Base-by-base conservation (phyloP, 169 alveolate genomes). In the Prorocentrum cordatum region DNA sequence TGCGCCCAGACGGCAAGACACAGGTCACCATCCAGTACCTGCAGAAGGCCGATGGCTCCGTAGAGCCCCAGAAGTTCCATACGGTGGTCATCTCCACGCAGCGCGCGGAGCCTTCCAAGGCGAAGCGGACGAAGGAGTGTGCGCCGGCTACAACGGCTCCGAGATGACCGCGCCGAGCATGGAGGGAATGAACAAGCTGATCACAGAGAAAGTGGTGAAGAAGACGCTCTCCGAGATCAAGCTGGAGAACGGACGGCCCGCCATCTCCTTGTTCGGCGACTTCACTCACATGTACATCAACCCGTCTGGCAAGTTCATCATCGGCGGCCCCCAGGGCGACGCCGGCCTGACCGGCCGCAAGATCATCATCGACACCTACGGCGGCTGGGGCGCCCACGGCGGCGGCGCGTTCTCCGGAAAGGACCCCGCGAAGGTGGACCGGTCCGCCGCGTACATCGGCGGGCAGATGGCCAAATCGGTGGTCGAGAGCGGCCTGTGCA, bases 401-500 rank as follows among this genome's bases (percentile, higher is more conserved):
- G 99, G 99, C n/a, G 99, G 99, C 61, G 99, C 99, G 61, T 98
- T 98, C 96, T 97, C 99, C 61, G 99, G 99, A 59, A 98, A 98
- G 93, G 99, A 98, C 86, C 93, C 98, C 80, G 95, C 99, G 39
- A 98, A 98, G 94, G 99, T 98, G 35, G 99, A 97, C 91, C 94
- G 99, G 54, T 95, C 98, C 29, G 99, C 98, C 38, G 99, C 99
- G 33, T 97, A 97, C 93, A 96, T 96, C 95, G 95, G 67, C 67
- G 12, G 67, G 10, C 31, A 58, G 67, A 58, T 58, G 67, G 99
- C 99, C 50, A 98, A 98, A 92, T 97, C 99, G 1, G 86, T 98
- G 26, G 99, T 98, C 26, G 95, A 94, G 58, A 94, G 94, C 35
- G 97, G 97, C 42, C 95, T 97, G 58, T 97, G 99, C 93, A 95